These are phyloP conservation scores for Guadua angustifolia DNA, from an alignment of 176 grass and related monocot species.

Conservation along the genomic window DNA sequence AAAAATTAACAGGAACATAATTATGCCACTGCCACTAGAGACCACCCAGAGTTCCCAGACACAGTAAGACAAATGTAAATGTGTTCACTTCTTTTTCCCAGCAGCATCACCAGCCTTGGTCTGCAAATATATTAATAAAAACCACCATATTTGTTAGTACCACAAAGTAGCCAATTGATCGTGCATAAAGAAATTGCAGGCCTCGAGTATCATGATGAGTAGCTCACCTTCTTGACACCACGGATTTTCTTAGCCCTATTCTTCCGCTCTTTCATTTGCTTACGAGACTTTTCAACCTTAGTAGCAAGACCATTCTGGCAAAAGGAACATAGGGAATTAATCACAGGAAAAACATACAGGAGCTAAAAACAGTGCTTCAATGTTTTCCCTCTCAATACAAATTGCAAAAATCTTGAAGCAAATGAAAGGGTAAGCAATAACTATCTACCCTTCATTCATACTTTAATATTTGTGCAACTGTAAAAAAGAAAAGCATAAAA, in stretches of 20 bases:
- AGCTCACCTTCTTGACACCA: constrained; percentile 75
- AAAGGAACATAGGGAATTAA: constrained; percentile 19
- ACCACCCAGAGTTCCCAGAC: constrained; percentile 21
- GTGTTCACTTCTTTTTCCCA: constrained; percentile 70
- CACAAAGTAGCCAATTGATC: neutral
- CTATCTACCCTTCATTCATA: too few species aligned
- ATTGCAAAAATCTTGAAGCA: too few species aligned
- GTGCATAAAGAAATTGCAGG: neutral
- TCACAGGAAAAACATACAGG: neutral
- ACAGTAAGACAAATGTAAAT: constrained; percentile 24
- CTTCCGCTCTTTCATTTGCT: constrained; percentile 84
- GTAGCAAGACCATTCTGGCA: constrained; percentile 73
- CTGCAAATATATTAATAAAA: constrained; percentile 34
- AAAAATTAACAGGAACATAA: constrained; percentile 40
- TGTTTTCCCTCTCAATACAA: too few species aligned
- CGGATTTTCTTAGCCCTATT: constrained; percentile 79
- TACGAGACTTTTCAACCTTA: constrained; percentile 76
- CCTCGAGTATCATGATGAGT: neutral
- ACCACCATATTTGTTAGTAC: neutral
- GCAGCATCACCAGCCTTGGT: constrained; percentile 74
- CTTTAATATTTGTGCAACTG: too few species aligned
- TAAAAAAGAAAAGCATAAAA: too few species aligned
- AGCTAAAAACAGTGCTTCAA: neutral
- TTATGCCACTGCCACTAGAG: constrained; percentile 31
- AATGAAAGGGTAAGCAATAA: too few species aligned